Percentiles rank a stretch among this genome's conserved stretches.
Evolutionary conservation across 106 monocot species (phyloP).

Genomic region (Posidonia australis): DNA sequence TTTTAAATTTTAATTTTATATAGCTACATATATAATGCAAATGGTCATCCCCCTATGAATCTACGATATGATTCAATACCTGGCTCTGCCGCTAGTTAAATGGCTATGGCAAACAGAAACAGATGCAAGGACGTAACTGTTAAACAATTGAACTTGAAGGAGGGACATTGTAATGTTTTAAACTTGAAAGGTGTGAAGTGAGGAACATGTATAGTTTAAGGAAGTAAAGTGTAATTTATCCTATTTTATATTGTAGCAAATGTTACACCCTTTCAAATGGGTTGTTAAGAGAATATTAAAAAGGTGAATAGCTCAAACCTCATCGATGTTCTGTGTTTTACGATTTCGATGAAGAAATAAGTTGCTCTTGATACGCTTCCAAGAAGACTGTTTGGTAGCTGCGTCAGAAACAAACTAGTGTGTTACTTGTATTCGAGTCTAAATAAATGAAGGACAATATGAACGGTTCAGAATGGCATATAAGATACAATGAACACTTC

Average conservation of each 20-base stretch:
- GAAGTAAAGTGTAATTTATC: background rate
- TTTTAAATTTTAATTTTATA: no score
- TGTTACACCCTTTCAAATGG: no score
- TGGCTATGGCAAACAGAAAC: no score
- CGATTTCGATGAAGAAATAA: conserved; percentile 74
- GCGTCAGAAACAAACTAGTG: conserved; percentile 11
- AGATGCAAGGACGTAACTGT: no score
- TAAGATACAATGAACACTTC: conserved; percentile 1
- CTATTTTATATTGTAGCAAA: no score
- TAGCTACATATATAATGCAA: no score
- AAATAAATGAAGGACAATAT: background rate
- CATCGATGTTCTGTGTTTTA: conserved; percentile 76
- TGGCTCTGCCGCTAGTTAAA: no score
- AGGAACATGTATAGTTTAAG: background rate
- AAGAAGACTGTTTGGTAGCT: conserved; percentile 36
- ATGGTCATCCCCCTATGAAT: no score
- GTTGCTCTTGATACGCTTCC: conserved; percentile 55
- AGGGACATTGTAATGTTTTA: no score
- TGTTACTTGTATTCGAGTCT: background rate
- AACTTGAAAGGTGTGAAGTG: background rate
- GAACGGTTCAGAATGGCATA: background rate
- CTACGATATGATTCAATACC: no score
- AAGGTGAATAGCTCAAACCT: conserved; percentile 36
- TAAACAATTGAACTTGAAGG: background rate
- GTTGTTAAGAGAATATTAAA: background rate